Base-by-base conservation (phyloP, 805 yeast species). In the Jamesozyma hellenica region DNA sequence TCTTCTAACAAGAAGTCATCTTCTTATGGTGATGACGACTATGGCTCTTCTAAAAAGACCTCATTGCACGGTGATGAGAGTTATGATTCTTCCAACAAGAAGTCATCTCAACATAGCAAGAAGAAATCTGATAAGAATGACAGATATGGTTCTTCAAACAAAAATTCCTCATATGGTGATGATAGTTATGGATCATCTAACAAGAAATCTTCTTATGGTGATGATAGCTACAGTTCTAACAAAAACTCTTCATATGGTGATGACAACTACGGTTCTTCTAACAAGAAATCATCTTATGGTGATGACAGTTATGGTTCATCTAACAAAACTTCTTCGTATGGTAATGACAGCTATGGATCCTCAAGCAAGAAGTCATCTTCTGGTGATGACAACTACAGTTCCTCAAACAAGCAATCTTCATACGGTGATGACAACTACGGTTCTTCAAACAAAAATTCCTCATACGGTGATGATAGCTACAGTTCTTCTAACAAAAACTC, bases 181-280 rank as follows among this genome's bases (percentile, higher is more conserved):
- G 55, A 56, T 42, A 52, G 61, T 9, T 57, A 55, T 34, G 61
- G 62, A 17, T 48, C 50, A 39, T n/a, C n/a, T n/a, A 42, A 45
- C 41, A 52, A 55, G 36, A 58, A 59, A 45, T 46, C 52, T 35
- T 55, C 61, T 44, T 43, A 52, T 49, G 56, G 64, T 51, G 57
- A 34, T 29, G 21, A 40, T 34, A 32, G 38, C 32, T 58, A 53
- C 46, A 68, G 64, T 35, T 55, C 63, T 21, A 43, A 32, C 34
- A 40, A 42, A 36, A 37, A 46, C 25, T 46, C 47, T 29, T 45
- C 53, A 31, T 53, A 56, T 38, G 59, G 58, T 12, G 46, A 52
- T 45, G 42, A 50, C 14, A 39, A 56, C n/a, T 50, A 46, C 40
- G 52, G 55, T 32, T 26, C 38, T 15, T 32, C 53, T 10, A 37